Evolutionary conservation across 192 early-diverging fungal genomes (phyloP), one percentile per base, ranked within the genome.

Genomic region (Coemansia sp.): DNA sequence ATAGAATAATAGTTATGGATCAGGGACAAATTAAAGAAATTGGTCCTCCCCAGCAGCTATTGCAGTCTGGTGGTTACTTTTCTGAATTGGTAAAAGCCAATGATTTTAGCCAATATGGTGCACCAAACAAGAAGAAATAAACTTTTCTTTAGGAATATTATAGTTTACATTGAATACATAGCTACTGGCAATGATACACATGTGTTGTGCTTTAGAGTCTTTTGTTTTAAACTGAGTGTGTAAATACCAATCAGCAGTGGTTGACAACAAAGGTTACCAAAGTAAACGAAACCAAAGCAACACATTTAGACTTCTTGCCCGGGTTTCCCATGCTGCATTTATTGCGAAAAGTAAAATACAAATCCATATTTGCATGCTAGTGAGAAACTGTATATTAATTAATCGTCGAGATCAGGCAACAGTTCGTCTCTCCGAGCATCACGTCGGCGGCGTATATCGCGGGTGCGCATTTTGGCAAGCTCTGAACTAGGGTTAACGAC

Each of bases 131-230:
- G 27, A 27, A 27, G 3, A 27, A 27, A 0, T 27, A 76, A 60
- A 73, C 73, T 76, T 37, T 57, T 82, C 56, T 70, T 82, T 5
- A 57, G 75, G 62, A 66, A 66, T 2, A 63, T 76, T 73, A 82
- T 73, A 57, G 73, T 73, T 41, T 27, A 5, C 0, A 0, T 27
- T 27, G 27, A 27, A 27, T 27, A 27, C 27, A 27, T 27, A 27
- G 27, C 27, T 27, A 27, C 27, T 27, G 27, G 0, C 0, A 27
- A 27, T 27, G 0, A 27, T 75, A 2, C 62, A 69, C 10, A 25
- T 76, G 27, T 27, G 24, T 73, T 38, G 14, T 41, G 9, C 39
- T 41, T 14, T 41, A 41, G 8, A 2, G 4, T 41, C 0, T 45
- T n/a, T 45, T n/a, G 5, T 9, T 12, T 4, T 45, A 45, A 45